Evolutionary conservation across 2,329 filamentous ascomycete species (phyloP).

Genomic region (Epicoccum nigrum): DNA sequence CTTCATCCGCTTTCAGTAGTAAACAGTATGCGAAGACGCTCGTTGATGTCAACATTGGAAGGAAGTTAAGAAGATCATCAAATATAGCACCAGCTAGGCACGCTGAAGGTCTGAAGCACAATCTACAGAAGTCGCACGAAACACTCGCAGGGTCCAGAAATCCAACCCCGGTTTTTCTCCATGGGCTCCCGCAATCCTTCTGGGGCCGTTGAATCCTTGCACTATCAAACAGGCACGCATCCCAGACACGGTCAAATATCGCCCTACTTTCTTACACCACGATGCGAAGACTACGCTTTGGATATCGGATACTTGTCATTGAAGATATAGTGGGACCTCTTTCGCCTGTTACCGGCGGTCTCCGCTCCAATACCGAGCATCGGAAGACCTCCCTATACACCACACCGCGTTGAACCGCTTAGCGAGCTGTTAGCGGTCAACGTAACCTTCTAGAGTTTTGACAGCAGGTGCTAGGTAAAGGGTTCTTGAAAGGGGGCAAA

Average conservation of each 20-base stretch:
- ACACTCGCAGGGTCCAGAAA: no score
- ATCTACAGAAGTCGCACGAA: not conserved
- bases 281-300: not conserved
- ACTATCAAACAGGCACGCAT: conserved; percentile 1
- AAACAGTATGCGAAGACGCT: no score
- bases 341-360: not conserved
- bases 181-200: conserved; percentile 17
- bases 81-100: not conserved
- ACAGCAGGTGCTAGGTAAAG: conserved; percentile 4
- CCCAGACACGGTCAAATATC: not conserved
- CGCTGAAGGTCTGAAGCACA: not conserved
- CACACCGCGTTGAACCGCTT: not conserved
- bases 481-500: not conserved
- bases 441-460: conserved; percentile 1
- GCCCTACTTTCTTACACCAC: not conserved
- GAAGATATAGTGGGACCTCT: not conserved
- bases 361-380: conserved; percentile 1
- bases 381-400: conserved; percentile 2
- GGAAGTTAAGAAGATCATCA: no score
- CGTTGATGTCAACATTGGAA: no score
- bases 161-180: conserved; percentile 6
- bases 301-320: not conserved
- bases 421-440: not conserved
- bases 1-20: no score
- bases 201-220: conserved; percentile 7